Evolutionary conservation across 495 filamentous ascomycete species (phyloP).

Genomic region (Neurospora pannonica): DNA sequence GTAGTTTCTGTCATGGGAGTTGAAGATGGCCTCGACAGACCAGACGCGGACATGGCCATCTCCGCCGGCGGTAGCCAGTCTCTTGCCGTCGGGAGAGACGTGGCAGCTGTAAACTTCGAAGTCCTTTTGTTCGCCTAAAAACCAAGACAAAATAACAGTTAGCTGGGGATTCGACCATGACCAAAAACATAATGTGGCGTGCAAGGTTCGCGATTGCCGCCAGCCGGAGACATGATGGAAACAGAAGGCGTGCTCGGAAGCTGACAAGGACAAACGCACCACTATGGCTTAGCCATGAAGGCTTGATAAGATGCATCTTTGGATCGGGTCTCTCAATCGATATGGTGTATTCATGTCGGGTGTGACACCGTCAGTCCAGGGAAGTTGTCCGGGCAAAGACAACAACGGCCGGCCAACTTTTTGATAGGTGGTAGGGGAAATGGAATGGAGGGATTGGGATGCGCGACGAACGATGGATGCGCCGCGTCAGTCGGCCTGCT

Average conservation of each 20-base stretch:
- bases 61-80: constrained; percentile 88
- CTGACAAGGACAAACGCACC: constrained; percentile 39
- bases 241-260: not conserved
- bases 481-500: not conserved
- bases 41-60: constrained; percentile 96
- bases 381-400: not conserved
- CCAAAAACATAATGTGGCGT: not conserved
- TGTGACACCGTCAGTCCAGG: not conserved
- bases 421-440: constrained; percentile 1
- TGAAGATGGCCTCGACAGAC: constrained; percentile 89
- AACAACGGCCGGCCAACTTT: not conserved
- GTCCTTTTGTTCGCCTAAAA: constrained; percentile 81
- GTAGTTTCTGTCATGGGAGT: constrained; percentile 57
- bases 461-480: constrained; percentile 10
- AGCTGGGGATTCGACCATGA: not conserved
- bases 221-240: not conserved
- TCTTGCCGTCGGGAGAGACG: constrained; percentile 84
- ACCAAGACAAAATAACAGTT: constrained; percentile 11
- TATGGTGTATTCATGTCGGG: constrained; percentile 21
- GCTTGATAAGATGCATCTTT: constrained; percentile 81
- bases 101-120: constrained; percentile 97
- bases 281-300: constrained; percentile 85
- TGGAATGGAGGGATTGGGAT: not conserved
- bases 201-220: not conserved
- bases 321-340: constrained; percentile 6